These are phyloP conservation scores for Tilletia indica DNA, from an alignment of 1,284 basidiomycete genomes.

Conservation along the genomic window DNA sequence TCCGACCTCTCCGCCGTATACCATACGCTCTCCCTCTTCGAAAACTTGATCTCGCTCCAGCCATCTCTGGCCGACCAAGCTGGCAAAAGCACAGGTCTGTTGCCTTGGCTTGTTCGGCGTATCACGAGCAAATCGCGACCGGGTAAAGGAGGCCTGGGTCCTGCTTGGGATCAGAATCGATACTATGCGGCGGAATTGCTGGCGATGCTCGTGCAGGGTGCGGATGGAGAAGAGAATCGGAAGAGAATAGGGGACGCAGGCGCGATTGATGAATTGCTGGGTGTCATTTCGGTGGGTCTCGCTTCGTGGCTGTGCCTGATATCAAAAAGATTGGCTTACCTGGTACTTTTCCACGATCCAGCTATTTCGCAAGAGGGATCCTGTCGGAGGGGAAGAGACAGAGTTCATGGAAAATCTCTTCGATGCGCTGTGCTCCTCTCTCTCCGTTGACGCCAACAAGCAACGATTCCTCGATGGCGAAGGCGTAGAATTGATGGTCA, in stretches of 20 bases:
- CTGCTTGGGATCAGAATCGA: constrained; percentile 47
- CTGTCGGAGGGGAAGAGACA: constrained; percentile 78
- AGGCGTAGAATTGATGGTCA: constrained; percentile 91
- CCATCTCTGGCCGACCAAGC: constrained; percentile 64
- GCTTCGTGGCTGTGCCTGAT: neutral
- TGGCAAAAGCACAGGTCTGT: constrained; percentile 55
- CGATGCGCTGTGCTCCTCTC: constrained; percentile 74
- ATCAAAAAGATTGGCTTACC: neutral
- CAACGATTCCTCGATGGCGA: constrained; percentile 80
- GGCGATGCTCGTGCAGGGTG: constrained; percentile 75
- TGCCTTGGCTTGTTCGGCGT: constrained; percentile 69
- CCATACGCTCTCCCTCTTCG: constrained; percentile 69
- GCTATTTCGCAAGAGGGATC: constrained; percentile 73
- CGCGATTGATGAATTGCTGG: constrained; percentile 76
- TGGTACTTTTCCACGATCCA: neutral
- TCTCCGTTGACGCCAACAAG: constrained; percentile 74
- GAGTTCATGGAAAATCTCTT: constrained; percentile 98
- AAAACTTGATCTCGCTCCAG: constrained; percentile 84
- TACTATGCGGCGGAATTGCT: constrained; percentile 64
- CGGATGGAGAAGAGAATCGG: constrained; percentile 23
- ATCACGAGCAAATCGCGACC: constrained; percentile 68
- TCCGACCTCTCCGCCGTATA: constrained; percentile 38
- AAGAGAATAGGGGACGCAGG: constrained; percentile 59
- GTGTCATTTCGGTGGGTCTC: constrained; percentile 72
- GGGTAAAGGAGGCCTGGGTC: constrained; percentile 54